Evolutionary conservation across 306 rosid genomes (phyloP).

Genomic region (Arachis stenosperma): DNA sequence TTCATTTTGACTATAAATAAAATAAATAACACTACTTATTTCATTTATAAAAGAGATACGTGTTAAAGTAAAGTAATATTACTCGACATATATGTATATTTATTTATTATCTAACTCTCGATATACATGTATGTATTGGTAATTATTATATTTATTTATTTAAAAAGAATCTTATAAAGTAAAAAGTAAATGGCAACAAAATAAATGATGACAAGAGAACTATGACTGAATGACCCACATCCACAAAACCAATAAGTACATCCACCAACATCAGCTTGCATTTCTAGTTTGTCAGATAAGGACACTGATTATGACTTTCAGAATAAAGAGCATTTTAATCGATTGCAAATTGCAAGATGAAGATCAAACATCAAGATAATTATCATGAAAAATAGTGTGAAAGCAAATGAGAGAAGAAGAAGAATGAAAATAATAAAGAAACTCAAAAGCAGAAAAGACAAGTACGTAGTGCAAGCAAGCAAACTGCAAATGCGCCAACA

Average conservation of each 20-base stretch:
- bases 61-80: too few relatives aligned
- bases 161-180: too few relatives aligned
- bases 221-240: constrained; percentile 9
- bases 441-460: constrained; percentile 35
- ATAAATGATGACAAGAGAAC: background rate
- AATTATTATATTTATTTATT: too few relatives aligned
- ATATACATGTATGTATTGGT: too few relatives aligned
- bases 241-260: background rate
- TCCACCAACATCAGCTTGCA: constrained; percentile 21
- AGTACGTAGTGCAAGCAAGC: constrained; percentile 34
- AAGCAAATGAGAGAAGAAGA: background rate
- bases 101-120: too few relatives aligned
- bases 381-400: background rate
- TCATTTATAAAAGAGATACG: too few relatives aligned
- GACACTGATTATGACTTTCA: background rate
- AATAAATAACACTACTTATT: too few relatives aligned
- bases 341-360: constrained; percentile 20
- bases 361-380: background rate
- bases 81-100: too few relatives aligned
- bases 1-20: too few relatives aligned
- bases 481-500: background rate
- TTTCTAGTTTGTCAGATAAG: constrained; percentile 1
- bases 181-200: too few relatives aligned
- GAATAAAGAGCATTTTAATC: constrained; percentile 23
- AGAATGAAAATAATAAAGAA: background rate